phyloP scores from a whole-genome alignment of 2,329 filamentous ascomycete species.

The Ophiostoma quercus region DNA sequence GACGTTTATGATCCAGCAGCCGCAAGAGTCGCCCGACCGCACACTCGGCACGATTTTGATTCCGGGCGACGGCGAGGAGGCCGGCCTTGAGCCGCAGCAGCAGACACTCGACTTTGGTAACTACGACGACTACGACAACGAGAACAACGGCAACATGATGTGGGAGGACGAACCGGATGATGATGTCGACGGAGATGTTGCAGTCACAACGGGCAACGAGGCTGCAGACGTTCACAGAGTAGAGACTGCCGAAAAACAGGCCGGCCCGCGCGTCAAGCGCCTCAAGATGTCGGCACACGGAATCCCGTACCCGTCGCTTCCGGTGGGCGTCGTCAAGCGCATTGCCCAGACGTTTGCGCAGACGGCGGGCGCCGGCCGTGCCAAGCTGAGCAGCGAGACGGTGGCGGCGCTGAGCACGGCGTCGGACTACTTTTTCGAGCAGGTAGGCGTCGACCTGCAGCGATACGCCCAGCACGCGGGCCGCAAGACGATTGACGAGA shows the following conservation, averaged over 20 bases:
- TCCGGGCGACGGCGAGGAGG: conserved; percentile 17
- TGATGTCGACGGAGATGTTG: not conserved
- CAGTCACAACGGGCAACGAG: conserved; percentile 6
- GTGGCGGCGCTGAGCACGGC: conserved; percentile 71
- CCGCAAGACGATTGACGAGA: conserved; percentile 79
- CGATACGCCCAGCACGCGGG: conserved; percentile 77
- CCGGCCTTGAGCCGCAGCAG: not conserved
- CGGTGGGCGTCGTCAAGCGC: conserved; percentile 66
- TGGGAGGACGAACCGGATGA: conserved; percentile 18
- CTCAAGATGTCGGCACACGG: conserved; percentile 65
- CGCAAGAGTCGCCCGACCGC: conserved; percentile 19
- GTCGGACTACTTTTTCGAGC: conserved; percentile 89
- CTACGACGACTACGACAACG: conserved; percentile 11
- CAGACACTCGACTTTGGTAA: conserved; percentile 3
- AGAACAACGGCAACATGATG: conserved; percentile 20
- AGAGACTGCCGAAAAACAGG: not conserved
- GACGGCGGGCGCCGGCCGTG: conserved; percentile 58
- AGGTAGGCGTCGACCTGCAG: conserved; percentile 71
- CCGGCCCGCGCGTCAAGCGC: conserved; percentile 33
- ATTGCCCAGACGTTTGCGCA: conserved; percentile 66
- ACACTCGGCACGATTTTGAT: conserved; percentile 10
- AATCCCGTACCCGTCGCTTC: conserved; percentile 69
- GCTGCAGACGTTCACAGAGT: not conserved
- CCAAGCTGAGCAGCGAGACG: conserved; percentile 67
- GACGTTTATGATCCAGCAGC: conserved; percentile 38